Evolutionary conservation across 495 filamentous ascomycete species (phyloP), one percentile per base, ranked within the genome.

Genomic region (Xylaria curta): DNA sequence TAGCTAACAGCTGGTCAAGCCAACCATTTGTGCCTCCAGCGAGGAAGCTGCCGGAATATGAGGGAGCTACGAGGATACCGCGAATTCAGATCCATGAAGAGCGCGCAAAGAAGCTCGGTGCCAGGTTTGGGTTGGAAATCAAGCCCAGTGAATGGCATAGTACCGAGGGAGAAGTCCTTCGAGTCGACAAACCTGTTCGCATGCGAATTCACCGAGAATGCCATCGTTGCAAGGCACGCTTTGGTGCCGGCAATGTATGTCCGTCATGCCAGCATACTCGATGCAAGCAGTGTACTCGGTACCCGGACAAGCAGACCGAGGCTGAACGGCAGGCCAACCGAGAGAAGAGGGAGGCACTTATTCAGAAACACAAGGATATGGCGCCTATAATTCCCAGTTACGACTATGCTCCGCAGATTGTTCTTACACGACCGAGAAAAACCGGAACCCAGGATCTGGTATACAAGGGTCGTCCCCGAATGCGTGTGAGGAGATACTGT

Each of bases 181-280:
- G 95, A 33, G 90, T 97, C 21, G 90, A 95, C 78, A 97, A 95
- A 81, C 89, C 92, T 21, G 93, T 97, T 72, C 92, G 94, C 73
- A 97, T 98, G 92, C 89, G 95, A 42, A 91, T 97, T 46, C 95
- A 93, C 74, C 91, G 93, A 66, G 89, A 85, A 68, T 97, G 93
- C 76, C 93, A 97, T 78, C 87, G 87, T 70, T 97, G 93, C 79
- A 86, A 91, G 72, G 89, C 90, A 4, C 86, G 86, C 21, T 97
- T 91, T 79, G 92, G 92, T 61, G 79, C 86, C 24, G 89, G 91
- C 69, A 93, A 90, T 76, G 81, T 89, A 54, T 97, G 93, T 80
- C 79, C 83, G 73, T 88, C 88, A 44, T 97, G 93, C 81, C 85
- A 91, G 71, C 93, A 97, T 81, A 85, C 82, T 54, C 87, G 92